Percentiles rank a stretch among this genome's conserved stretches.
These are phyloP conservation scores for Eucalyptus decipiens DNA, from an alignment of 345 rosid species.

Conservation along the genomic window DNA sequence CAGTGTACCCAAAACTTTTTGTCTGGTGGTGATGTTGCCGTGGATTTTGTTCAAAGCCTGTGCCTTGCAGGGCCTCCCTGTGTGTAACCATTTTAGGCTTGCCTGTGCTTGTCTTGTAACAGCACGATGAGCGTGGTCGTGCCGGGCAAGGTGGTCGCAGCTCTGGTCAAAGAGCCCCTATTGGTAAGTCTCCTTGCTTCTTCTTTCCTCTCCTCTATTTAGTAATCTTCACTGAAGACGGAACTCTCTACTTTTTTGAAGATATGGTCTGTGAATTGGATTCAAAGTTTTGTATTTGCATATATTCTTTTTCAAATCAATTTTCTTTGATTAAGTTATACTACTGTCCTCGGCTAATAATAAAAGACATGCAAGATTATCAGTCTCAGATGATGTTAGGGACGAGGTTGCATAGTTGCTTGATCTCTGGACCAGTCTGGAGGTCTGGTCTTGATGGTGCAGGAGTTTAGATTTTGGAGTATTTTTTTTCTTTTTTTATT, in stretches of 20 bases:
- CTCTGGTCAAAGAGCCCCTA: constrained; percentile 28
- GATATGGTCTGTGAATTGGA: neutral
- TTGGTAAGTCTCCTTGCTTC: constrained; percentile 23
- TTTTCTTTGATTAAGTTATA: neutral
- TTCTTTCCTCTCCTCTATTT: neutral
- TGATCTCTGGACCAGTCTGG: neutral
- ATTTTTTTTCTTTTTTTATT: neutral
- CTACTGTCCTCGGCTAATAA: neutral
- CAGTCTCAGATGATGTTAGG: neutral
- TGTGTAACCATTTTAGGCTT: constrained; percentile 71
- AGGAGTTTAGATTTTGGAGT: neutral
- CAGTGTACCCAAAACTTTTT: constrained; percentile 26
- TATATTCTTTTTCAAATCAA: neutral
- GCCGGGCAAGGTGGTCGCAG: constrained; percentile 57
- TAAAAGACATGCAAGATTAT: neutral
- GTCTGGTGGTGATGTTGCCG: constrained; percentile 33
- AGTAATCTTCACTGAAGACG: neutral
- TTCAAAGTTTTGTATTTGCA: neutral
- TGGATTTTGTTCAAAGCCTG: constrained; percentile 32
- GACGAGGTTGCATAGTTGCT: neutral
- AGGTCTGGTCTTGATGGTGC: neutral
- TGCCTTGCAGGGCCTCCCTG: constrained; percentile 38
- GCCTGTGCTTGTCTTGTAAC: constrained; percentile 79
- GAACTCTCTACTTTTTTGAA: neutral
- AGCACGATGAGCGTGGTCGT: constrained; percentile 77